Evolutionary conservation across 2,329 filamentous ascomycete genomes (phyloP).

Genomic region (Penicillium sp.): DNA sequence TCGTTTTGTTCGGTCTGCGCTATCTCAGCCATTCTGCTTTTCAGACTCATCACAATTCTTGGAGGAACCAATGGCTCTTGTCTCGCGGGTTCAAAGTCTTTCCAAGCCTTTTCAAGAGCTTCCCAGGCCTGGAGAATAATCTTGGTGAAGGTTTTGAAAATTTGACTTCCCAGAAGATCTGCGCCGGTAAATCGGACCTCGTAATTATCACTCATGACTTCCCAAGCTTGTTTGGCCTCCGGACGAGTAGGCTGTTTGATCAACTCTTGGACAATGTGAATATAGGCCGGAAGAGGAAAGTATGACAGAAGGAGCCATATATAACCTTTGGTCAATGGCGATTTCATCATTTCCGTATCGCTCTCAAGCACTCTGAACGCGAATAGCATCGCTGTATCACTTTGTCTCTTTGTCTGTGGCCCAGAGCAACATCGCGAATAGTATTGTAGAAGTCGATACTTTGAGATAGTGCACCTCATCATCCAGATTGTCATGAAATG

Average conservation of each 20-base stretch:
- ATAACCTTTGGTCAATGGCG: slow-evolving; percentile 47
- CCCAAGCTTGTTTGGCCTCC: slow-evolving; percentile 48
- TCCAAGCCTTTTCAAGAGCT: slow-evolving; percentile 13
- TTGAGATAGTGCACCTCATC: slow-evolving; percentile 52
- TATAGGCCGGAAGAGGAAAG: slow-evolving; percentile 56
- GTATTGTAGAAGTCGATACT: slow-evolving; percentile 55
- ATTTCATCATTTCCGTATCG: slow-evolving; percentile 52
- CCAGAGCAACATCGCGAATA: slow-evolving; percentile 38
- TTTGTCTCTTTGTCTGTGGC: slow-evolving; percentile 34
- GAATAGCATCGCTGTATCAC: slow-evolving; percentile 35
- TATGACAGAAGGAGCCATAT: slow-evolving; percentile 49
- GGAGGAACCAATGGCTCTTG: not conserved
- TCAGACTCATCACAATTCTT: not conserved
- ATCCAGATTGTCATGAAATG: slow-evolving; percentile 56
- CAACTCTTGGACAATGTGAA: slow-evolving; percentile 52
- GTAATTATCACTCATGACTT: slow-evolving; percentile 52
- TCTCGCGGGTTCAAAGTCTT: not conserved
- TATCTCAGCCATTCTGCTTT: not conserved
- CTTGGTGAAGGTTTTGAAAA: slow-evolving; percentile 40
- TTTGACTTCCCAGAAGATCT: slow-evolving; percentile 16
- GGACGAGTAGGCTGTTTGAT: slow-evolving; percentile 39
- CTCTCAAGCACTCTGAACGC: slow-evolving; percentile 49
- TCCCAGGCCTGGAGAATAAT: slow-evolving; percentile 50
- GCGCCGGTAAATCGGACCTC: slow-evolving; percentile 36
- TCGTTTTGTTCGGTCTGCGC: not conserved